Percentiles rank a stretch among this genome's conserved stretches.
Conservation (phyloP, 140 eudicot species). For the Cichorium intybus region DNA sequence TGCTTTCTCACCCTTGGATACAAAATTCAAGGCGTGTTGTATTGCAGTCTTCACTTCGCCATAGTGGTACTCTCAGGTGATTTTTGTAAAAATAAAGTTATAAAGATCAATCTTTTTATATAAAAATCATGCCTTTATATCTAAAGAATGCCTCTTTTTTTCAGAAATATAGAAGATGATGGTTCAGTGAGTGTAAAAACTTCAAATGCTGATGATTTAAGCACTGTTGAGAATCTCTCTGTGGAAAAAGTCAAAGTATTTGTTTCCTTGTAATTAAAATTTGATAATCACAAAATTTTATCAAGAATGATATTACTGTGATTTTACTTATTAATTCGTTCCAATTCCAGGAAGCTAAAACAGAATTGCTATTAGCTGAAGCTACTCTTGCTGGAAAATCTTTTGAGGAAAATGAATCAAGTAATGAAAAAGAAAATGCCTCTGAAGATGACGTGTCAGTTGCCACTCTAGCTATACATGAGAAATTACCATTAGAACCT, state of each 20-base stretch:
- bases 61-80: constrained; percentile 81
- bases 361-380: constrained; percentile 42
- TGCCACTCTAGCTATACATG: constrained; percentile 66
- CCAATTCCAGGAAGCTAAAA: constrained; percentile 45
- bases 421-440: constrained; percentile 40
- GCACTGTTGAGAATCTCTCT: constrained; percentile 40
- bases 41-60: constrained; percentile 83
- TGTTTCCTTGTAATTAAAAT: constrained; percentile 20
- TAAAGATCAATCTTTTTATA: no score
- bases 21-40: constrained; percentile 88
- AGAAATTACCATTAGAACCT: constrained; percentile 37
- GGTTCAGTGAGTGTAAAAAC: constrained; percentile 45
- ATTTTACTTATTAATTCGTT: no score
- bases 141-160: constrained; percentile 16
- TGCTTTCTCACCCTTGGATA: constrained; percentile 99
- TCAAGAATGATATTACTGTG: constrained; percentile 11
- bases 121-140: neutral
- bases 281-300: constrained; percentile 9
- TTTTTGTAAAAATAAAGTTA: neutral
- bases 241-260: constrained; percentile 53
- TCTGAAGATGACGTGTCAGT: constrained; percentile 41
- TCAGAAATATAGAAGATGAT: constrained; percentile 71
- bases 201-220: constrained; percentile 48
- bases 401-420: constrained; percentile 40
- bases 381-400: constrained; percentile 47